Percentiles rank a stretch among this genome's conserved stretches.
These are phyloP conservation scores for Ceratocystis cubensis DNA, from an alignment of 2,329 filamentous ascomycete species.

Conservation along the genomic window DNA sequence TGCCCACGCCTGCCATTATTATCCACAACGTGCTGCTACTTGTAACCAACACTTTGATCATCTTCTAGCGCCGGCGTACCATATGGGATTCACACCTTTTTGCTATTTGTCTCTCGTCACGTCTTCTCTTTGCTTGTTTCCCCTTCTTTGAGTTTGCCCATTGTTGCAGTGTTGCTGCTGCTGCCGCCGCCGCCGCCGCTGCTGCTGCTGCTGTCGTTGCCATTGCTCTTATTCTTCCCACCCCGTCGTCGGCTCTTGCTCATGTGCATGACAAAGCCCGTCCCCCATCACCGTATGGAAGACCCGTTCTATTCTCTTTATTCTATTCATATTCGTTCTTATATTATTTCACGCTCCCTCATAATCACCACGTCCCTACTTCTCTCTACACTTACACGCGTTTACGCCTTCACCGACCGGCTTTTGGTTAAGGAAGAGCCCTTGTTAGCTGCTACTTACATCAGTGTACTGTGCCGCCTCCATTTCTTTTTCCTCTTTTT, in stretches of 20 bases:
- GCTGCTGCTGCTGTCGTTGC: neutral
- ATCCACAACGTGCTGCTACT: neutral
- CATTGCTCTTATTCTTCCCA: neutral
- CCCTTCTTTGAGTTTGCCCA: neutral
- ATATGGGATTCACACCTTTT: neutral
- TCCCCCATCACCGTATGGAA: no score
- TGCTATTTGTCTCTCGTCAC: neutral
- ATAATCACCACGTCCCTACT: no score
- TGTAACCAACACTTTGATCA: slow-evolving; percentile 6
- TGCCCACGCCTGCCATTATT: neutral
- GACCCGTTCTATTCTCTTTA: neutral
- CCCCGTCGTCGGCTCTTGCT: neutral
- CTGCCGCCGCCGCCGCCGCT: neutral
- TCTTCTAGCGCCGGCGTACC: neutral
- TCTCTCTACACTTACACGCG: slow-evolving; percentile 14
- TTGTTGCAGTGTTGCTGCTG: no score
- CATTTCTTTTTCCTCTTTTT: slow-evolving; percentile 23
- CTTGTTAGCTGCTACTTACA: neutral
- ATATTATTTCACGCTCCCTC: neutral
- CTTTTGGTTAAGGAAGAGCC: neutral
- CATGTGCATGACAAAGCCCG: neutral
- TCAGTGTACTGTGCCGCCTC: slow-evolving; percentile 18
- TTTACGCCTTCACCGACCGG: neutral
- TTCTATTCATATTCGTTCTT: neutral
- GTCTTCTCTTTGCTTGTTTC: neutral